Conservation (phyloP, 768 basidiomycete species). For the Mycena belliarum region DNA sequence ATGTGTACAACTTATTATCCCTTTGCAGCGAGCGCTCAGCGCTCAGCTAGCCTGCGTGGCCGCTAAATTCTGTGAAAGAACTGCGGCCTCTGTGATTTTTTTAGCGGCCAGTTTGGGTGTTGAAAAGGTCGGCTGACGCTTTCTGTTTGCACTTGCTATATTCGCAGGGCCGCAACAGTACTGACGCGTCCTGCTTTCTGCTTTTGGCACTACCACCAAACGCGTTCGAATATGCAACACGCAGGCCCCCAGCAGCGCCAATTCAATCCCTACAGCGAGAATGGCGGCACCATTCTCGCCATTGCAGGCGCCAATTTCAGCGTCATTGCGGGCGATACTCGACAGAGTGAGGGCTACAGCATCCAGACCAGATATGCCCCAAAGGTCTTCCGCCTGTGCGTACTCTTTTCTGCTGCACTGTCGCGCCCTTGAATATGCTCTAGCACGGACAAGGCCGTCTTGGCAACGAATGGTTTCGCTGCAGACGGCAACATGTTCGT, state of each 20-base stretch:
- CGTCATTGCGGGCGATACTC: conserved; percentile 95
- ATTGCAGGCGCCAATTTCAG: conserved; percentile 92
- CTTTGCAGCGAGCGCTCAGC: no score
- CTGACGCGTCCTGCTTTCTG: conserved; percentile 7
- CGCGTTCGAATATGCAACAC: not conserved
- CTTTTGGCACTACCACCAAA: not conserved
- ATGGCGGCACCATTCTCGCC: conserved; percentile 95
- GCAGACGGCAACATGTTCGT: conserved; percentile 98
- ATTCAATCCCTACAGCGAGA: conserved; percentile 90
- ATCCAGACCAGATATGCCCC: conserved; percentile 98
- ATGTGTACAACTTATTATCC: no score
- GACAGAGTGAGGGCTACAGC: conserved; percentile 95
- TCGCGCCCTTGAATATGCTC: conserved; percentile 8
- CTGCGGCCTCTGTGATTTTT: no score
- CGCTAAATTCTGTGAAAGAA: no score
- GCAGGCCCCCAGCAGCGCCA: conserved; percentile 49
- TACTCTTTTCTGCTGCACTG: conserved; percentile 1
- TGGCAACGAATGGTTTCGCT: conserved; percentile 96
- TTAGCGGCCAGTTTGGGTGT: no score
- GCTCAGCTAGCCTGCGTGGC: no score
- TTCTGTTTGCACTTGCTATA: no score
- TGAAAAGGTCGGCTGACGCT: no score
- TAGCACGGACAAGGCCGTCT: conserved; percentile 89
- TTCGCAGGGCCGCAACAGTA: not conserved
- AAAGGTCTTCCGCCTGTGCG: conserved; percentile 92